Evolutionary conservation across 352 stramenopile species (phyloP), one percentile per base, ranked within the genome.

Genomic region (Globisporangium paddicum): DNA sequence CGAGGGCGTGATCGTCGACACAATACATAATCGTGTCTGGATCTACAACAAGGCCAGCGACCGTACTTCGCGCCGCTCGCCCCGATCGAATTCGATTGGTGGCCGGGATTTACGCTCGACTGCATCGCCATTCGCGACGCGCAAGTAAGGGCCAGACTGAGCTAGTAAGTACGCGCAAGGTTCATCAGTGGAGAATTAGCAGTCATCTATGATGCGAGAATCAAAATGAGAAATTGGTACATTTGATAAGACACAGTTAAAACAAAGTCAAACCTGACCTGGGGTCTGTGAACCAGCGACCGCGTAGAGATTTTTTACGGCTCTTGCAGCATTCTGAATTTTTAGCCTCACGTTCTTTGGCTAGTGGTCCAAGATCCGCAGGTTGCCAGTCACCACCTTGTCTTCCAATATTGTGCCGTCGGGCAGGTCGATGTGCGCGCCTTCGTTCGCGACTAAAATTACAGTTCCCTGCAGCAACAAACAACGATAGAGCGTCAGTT

Each of bases 381-480:
- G 63, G 64, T 97, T 97, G 32, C 93, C 93, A 1, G 93, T 98
- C 56, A 98, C 90, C 41, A 98, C 93, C 72, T 97, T 97, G 69
- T 98, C 90, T 77, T 96, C 82, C 42, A 98, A 72, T 56, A 98
- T 86, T 8, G 93, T 96, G 41, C 90, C 90, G 42, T 97, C 91
- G 0, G 92, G 93, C 45, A 98, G 75, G 58, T 97, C 94, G 58
- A 98, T 98, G 47, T 96, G 90, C 48, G 83, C 87, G 28, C 93
- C 93, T 75, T 98, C 92, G 55, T 98, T 97, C 14, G 93, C 93
- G 44, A 98, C 92, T 49, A 98, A 81, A 76, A 98, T 98, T 30
- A 98, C 93, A 11, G 93, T 98, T 42, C 93, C 93, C 87, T 96
- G 62, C 14, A 16, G 13, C 37, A 4, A 42, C 13, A 52, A 56